Conservation (phyloP, 768 basidiomycete species). For the Suillus spraguei region DNA sequence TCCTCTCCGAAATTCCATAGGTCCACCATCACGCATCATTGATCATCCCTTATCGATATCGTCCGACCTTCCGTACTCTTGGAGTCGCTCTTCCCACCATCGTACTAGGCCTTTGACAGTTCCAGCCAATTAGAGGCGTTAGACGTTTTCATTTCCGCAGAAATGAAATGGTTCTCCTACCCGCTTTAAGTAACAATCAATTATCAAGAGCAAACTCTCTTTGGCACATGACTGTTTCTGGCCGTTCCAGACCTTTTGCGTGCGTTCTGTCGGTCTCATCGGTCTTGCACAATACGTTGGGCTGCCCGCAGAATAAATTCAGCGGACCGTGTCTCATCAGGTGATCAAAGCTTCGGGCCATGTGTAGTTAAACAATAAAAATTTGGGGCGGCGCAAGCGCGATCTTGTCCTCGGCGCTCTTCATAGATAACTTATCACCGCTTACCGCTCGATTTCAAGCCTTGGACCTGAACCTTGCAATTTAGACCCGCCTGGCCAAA, state of each 20-base stretch:
- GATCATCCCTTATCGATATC: no score
- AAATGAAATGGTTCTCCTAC: background rate
- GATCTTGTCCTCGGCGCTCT: background rate
- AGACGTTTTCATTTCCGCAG: background rate
- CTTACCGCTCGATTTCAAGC: background rate
- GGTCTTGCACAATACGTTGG: no score
- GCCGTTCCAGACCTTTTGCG: no score
- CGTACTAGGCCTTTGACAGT: background rate
- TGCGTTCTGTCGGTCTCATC: no score
- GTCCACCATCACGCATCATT: no score
- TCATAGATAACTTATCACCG: constrained; percentile 1
- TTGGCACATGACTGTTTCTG: no score
- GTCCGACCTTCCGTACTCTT: background rate
- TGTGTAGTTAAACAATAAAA: no score
- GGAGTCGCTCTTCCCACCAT: background rate
- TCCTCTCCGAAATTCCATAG: background rate
- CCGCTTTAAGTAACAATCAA: no score
- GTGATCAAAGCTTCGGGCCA: no score
- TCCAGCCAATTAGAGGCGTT: background rate
- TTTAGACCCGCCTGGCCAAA: background rate
- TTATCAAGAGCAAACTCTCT: no score
- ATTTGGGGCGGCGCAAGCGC: background rate
- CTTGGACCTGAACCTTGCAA: background rate
- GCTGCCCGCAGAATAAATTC: no score
- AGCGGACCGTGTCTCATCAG: no score